phyloP scores from a whole-genome alignment of 805 yeast genomes.

The Grigorovia jiainica region DNA sequence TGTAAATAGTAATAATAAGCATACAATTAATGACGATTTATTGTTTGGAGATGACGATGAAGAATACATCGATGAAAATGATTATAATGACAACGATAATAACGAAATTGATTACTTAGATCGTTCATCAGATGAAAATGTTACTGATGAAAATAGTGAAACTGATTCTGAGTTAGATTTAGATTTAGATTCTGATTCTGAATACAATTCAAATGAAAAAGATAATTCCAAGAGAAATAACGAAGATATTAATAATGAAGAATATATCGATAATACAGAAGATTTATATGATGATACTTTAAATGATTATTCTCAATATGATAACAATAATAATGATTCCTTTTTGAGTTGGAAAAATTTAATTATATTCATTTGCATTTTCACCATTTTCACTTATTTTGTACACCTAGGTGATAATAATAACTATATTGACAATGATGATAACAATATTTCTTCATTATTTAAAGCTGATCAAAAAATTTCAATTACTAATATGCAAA shows the following conservation, averaged over 20 bases:
- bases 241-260: constrained; percentile 11
- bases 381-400: neutral
- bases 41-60: constrained; percentile 9
- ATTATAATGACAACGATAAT: neutral
- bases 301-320: neutral
- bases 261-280: constrained; percentile 3
- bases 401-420: neutral
- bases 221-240: constrained; percentile 7
- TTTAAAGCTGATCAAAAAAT: neutral
- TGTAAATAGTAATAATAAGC: neutral
- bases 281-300: neutral
- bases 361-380: neutral
- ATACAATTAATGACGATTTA: constrained; percentile 2
- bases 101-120: constrained; percentile 10
- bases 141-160: constrained; percentile 3
- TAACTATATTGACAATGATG: neutral
- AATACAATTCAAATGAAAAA: neutral
- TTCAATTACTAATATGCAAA: constrained; percentile 12
- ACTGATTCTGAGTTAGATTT: constrained; percentile 4
- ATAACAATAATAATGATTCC: neutral
- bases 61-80: constrained; percentile 6
- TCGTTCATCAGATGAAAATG: neutral
- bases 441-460: neutral
- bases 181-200: no score
- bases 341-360: neutral